Percentiles rank a stretch among this genome's conserved stretches.
Conservation (phyloP, 805 yeast species). For the Kregervanrija pseudodelftensis region DNA sequence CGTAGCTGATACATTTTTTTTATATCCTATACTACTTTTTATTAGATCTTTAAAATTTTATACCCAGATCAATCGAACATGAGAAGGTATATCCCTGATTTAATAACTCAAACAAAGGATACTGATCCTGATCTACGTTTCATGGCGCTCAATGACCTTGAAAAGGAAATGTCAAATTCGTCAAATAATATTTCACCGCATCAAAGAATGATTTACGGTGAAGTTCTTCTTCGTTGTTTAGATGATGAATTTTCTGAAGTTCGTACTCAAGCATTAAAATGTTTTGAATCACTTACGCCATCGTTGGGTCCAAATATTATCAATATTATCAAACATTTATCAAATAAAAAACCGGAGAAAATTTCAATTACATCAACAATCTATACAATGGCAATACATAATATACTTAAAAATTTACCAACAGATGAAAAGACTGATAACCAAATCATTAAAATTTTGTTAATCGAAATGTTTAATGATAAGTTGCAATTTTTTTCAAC, state of each 20-base stretch:
- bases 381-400: slow-evolving; percentile 45
- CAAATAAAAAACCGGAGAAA: slow-evolving; percentile 19
- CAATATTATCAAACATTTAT: slow-evolving; percentile 24
- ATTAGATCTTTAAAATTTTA: too few species aligned
- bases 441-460: slow-evolving; percentile 29
- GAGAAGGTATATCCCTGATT: slow-evolving; percentile 22
- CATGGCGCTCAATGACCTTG: slow-evolving; percentile 78
- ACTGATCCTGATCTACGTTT: slow-evolving; percentile 78
- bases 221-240: slow-evolving; percentile 27
- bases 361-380: slow-evolving; percentile 38
- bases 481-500: slow-evolving; percentile 21
- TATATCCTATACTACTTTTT: not conserved
- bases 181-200: slow-evolving; percentile 31
- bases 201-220: slow-evolving; percentile 27
- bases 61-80: slow-evolving; percentile 3
- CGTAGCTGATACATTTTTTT: not conserved
- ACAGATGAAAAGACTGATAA: slow-evolving; percentile 13
- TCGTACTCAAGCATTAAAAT: slow-evolving; percentile 63
- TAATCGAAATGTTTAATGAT: slow-evolving; percentile 28
- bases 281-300: slow-evolving; percentile 33
- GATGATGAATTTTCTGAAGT: slow-evolving; percentile 65
- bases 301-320: slow-evolving; percentile 28
- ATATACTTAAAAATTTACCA: slow-evolving; percentile 31
- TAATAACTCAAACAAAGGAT: slow-evolving; percentile 43
- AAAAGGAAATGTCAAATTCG: slow-evolving; percentile 31